A percentile compares a stretch with the other conserved stretches of the same genome.
Evolutionary conservation across 352 stramenopile genomes (phyloP).

Genomic region (Pythium phragmitis): DNA sequence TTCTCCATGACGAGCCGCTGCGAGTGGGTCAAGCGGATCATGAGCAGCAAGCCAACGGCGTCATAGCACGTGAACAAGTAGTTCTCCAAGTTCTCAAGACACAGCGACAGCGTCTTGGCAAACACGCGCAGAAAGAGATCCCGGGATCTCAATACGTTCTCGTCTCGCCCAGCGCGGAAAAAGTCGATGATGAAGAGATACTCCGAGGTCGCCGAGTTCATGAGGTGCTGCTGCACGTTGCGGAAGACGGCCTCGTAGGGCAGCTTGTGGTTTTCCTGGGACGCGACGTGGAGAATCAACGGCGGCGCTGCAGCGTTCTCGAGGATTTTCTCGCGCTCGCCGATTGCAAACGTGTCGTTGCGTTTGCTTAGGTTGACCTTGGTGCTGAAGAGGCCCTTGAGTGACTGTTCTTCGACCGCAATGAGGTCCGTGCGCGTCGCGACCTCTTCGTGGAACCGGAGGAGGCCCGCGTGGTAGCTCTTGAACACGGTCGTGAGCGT

Average conservation of each 20-base stretch:
- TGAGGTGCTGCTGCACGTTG: constrained; percentile 95
- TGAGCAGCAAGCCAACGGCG: constrained; percentile 96
- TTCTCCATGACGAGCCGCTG: constrained; percentile 85
- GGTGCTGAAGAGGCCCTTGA: constrained; percentile 84
- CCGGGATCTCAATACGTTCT: constrained; percentile 60
- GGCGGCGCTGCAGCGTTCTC: constrained; percentile 76
- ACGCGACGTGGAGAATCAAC: constrained; percentile 94
- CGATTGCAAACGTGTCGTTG: constrained; percentile 93
- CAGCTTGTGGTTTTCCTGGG: constrained; percentile 90
- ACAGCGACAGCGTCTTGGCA: constrained; percentile 92
- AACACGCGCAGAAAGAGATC: constrained; percentile 96
- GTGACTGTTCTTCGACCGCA: constrained; percentile 92
- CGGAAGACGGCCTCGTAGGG: constrained; percentile 97
- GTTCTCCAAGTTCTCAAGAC: constrained; percentile 98
- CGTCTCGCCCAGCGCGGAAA: constrained; percentile 80
- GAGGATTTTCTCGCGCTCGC: constrained; percentile 90
- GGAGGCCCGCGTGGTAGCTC: constrained; percentile 94
- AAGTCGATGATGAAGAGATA: constrained; percentile 97
- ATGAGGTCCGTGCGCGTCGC: constrained; percentile 93
- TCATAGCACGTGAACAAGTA: constrained; percentile 98
- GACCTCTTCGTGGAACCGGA: constrained; percentile 94
- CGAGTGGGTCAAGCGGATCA: constrained; percentile 96
- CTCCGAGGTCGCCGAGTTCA: constrained; percentile 97
- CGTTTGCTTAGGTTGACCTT: constrained; percentile 95
- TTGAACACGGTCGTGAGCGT: constrained; percentile 95